Conservation (phyloP, 495 filamentous ascomycete species). For the Pseudoneurospora amorphoporcata region DNA sequence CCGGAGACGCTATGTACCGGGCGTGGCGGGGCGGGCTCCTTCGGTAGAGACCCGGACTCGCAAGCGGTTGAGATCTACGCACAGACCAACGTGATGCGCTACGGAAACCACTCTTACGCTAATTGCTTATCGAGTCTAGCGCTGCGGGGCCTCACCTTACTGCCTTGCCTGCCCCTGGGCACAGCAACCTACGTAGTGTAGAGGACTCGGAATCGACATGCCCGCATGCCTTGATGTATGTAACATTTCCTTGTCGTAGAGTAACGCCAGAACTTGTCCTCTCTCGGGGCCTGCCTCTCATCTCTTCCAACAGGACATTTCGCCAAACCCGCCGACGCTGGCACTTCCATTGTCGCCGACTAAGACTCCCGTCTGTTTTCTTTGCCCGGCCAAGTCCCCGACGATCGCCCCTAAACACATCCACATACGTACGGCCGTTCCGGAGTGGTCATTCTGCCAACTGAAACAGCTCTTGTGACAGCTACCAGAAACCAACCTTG, state of each 20-base stretch:
- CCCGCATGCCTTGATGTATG: background rate
- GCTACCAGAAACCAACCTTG: background rate
- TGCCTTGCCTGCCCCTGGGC: background rate
- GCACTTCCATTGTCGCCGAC: background rate
- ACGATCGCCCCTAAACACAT: background rate
- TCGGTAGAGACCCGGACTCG: background rate
- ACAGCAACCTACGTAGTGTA: background rate
- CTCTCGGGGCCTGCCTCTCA: background rate
- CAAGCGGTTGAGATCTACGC: background rate
- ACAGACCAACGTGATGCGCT: background rate
- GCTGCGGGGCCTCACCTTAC: background rate
- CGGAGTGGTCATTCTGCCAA: background rate
- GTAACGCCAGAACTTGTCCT: background rate
- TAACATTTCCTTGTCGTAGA: background rate
- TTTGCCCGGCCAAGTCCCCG: background rate
- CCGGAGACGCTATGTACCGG: background rate
- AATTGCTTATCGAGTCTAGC: background rate
- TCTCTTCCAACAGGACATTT: background rate
- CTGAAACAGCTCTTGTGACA: background rate
- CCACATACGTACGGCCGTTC: background rate
- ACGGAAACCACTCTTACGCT: background rate
- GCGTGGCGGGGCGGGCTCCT: background rate
- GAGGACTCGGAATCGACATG: background rate
- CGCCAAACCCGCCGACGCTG: background rate
- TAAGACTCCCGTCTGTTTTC: background rate